Evolutionary conservation across 2,329 filamentous ascomycete species (phyloP).

Genomic region (Alternaria longipes): DNA sequence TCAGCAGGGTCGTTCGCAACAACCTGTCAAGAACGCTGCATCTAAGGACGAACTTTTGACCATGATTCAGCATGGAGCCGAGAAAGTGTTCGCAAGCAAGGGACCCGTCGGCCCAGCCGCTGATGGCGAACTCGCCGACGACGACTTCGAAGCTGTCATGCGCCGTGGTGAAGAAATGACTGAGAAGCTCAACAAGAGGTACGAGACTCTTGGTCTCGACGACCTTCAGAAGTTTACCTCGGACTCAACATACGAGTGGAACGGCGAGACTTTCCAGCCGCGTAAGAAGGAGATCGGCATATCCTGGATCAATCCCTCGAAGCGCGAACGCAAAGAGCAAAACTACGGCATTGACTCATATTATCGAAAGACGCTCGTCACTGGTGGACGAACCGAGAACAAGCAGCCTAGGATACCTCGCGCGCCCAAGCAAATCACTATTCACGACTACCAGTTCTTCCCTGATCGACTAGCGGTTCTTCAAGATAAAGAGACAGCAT

Average conservation of each 20-base stretch:
- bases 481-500: conserved; percentile 96
- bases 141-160: conserved; percentile 90
- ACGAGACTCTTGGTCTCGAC: conserved; percentile 95
- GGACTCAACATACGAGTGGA: conserved; percentile 98
- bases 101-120: conserved; percentile 69
- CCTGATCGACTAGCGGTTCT: conserved; percentile 83
- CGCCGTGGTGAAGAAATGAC: conserved; percentile 88
- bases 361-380: conserved; percentile 89
- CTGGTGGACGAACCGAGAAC: conserved; percentile 79
- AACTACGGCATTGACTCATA: conserved; percentile 99
- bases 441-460: conserved; percentile 99
- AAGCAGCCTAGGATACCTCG: conserved; percentile 95
- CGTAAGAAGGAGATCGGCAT: conserved; percentile 85
- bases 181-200: conserved; percentile 88
- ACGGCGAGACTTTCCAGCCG: conserved; percentile 92
- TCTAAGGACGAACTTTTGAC: conserved; percentile 95
- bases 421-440: conserved; percentile 87
- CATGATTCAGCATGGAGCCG: conserved; percentile 99
- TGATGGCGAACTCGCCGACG: conserved; percentile 75
- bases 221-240: conserved; percentile 98
- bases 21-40: conserved; percentile 86
- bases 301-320: conserved; percentile 97
- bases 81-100: conserved; percentile 85
- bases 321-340: conserved; percentile 97
- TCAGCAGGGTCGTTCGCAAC: conserved; percentile 93